Base-by-base conservation (phyloP, 495 filamentous ascomycete species). In the Neurospora sp. region DNA sequence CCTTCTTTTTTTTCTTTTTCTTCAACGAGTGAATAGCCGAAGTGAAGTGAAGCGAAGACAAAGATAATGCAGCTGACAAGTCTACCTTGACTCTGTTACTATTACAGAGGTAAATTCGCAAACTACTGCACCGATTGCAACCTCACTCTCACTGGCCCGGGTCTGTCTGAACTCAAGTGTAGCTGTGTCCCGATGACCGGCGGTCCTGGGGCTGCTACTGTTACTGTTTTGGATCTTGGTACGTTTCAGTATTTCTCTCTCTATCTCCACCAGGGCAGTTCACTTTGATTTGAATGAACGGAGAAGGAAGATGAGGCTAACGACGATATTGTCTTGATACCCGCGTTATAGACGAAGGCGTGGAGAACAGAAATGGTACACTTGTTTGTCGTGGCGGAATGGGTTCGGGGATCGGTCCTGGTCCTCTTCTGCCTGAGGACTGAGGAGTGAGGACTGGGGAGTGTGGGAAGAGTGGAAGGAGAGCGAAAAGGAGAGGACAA, bases 71-170 rank as follows among this genome's bases (percentile, higher is more conserved):
- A 41, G 16, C n/a, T 35, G 22, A 70, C 68, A 41, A 31, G 9
- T 37, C 40, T 41, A 3, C 7, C 40, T 41, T 41, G 40, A 41
- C 12, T 38, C 12, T 38, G 16, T 2, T 0, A 16, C 3, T 0
- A 7, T 3, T n/a, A 70, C 38, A 74, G 77, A 18, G 78, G 78
- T 70, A 79, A 79, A 31, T 71, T 72, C 47, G 35, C 70, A 53
- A 69, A 70, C 68, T 78, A 77, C 71, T 79, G 78, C 74, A 35
- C 27, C 40, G 42, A 74, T 72, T 79, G 78, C 71, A 69, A 35
- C 3, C 14, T 77, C 2, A 45, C 61, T 1, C n/a, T n/a, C n/a
- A 1, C 2, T 39, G 18, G 44, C 47, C 3, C 16, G 22, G 1
- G 22, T 38, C 7, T 22, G 2, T 39, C 69, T 39, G 12, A 68